Evolutionary conservation across 2,329 filamentous ascomycete species (phyloP).

Genomic region (Cladorrhinum sp.): DNA sequence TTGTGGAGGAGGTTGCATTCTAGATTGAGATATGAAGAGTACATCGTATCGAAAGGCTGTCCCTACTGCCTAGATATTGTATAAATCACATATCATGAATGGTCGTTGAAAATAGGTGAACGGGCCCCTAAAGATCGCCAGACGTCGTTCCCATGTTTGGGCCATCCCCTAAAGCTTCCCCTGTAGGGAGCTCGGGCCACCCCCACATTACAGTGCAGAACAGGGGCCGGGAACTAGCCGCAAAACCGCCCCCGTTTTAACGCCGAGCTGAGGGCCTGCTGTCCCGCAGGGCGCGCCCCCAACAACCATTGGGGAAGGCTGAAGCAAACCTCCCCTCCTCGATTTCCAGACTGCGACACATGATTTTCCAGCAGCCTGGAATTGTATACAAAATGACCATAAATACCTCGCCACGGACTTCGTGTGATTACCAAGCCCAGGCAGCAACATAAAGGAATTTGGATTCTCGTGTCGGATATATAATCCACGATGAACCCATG

Average conservation of each 20-base stretch:
- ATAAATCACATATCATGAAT: background rate
- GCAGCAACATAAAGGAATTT: conserved; percentile 11
- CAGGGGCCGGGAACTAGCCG: background rate
- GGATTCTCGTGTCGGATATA: background rate
- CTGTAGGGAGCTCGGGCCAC: conserved; percentile 17
- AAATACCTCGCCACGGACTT: background rate
- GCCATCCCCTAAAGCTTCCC: background rate
- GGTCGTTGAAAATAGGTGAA: background rate
- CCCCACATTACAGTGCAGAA: conserved; percentile 9
- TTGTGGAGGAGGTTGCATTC: conserved; percentile 45
- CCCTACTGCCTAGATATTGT: too few species aligned
- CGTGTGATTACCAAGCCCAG: conserved; percentile 1
- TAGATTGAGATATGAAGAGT: background rate
- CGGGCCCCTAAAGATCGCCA: background rate
- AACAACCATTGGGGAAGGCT: conserved; percentile 11
- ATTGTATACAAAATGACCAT: background rate
- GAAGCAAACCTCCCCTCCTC: background rate
- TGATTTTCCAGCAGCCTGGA: conserved; percentile 10
- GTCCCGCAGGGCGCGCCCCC: background rate
- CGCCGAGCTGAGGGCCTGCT: background rate
- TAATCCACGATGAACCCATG: background rate
- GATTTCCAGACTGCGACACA: background rate
- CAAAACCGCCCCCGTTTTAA: background rate
- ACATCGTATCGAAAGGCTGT: too few species aligned
- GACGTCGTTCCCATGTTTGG: background rate